Evolutionary conservation across 495 filamentous ascomycete genomes (phyloP).

Genomic region (Neurospora tetrasperma): DNA sequence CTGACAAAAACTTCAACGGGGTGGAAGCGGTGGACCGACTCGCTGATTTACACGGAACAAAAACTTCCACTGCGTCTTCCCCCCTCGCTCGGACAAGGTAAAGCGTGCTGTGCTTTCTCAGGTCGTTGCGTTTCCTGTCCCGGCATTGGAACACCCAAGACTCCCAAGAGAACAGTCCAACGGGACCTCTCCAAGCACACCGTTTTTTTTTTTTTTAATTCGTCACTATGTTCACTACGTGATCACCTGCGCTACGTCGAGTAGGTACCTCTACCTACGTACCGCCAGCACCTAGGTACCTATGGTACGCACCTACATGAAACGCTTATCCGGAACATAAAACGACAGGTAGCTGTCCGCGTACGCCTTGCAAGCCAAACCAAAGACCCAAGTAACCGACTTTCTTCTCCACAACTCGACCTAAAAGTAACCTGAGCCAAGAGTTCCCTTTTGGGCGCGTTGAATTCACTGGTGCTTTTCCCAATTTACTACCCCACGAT

Average conservation of each 20-base stretch:
- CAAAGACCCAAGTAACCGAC: no score
- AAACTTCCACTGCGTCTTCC: neutral
- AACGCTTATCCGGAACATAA: no score
- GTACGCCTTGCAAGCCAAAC: no score
- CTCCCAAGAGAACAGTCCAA: neutral
- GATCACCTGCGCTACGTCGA: neutral
- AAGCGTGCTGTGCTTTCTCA: neutral
- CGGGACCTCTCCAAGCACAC: neutral
- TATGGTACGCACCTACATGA: neutral
- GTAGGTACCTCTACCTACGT: neutral
- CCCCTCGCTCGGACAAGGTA: neutral
- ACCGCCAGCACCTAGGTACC: neutral
- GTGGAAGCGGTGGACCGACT: neutral
- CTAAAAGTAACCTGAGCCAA: no score
- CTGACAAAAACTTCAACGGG: neutral
- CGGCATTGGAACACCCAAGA: neutral
- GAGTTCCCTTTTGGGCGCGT: no score
- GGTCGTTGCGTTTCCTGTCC: neutral
- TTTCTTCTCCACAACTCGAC: no score
- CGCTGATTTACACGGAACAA: neutral
- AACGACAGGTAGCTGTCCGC: no score
- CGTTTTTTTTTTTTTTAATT: neutral
- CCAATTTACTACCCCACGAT: no score
- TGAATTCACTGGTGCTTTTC: no score
- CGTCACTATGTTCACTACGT: neutral